A percentile compares a stretch with the other conserved stretches of the same genome.
phyloP scores from a whole-genome alignment of 257 asterid genomes.

The Solanum sitiens region DNA sequence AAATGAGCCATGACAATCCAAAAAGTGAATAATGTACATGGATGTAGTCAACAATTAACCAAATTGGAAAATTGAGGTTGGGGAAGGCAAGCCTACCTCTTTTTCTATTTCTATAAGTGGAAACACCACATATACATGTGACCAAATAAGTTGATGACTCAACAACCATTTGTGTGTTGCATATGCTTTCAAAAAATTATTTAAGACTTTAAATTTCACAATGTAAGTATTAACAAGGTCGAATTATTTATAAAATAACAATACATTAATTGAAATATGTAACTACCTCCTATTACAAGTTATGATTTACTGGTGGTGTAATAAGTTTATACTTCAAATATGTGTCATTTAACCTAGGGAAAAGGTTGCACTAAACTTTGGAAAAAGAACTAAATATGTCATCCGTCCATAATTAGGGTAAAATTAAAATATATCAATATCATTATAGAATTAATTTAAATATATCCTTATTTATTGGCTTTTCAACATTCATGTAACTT shows the following conservation, averaged over 20 bases:
- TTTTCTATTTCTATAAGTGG: slow-evolving; percentile 15
- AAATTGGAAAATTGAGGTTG: slow-evolving; percentile 8
- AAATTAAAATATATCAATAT: not conserved
- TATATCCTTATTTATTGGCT: not conserved
- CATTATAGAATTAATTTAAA: not conserved
- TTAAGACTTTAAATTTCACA: no score
- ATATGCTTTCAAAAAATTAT: not conserved
- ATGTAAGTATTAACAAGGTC: no score
- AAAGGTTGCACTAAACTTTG: not conserved
- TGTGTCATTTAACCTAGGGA: not conserved
- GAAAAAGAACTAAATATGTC: not conserved
- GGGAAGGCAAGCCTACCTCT: slow-evolving; percentile 16
- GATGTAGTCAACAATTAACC: slow-evolving; percentile 6
- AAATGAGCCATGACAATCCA: not conserved
- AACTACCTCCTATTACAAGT: no score
- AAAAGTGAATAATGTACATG: slow-evolving; percentile 8
- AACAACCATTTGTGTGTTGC: slow-evolving; percentile 14
- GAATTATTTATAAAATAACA: no score
- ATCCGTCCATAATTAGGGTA: not conserved
- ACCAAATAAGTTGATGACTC: slow-evolving; percentile 27
- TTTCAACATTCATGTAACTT: not conserved
- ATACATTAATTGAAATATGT: no score
- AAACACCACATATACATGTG: not conserved
- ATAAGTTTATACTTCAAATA: no score
- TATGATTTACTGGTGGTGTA: no score